Base-by-base conservation (phyloP, 768 basidiomycete genomes). In the Leucocoprinus birnbaumii region DNA sequence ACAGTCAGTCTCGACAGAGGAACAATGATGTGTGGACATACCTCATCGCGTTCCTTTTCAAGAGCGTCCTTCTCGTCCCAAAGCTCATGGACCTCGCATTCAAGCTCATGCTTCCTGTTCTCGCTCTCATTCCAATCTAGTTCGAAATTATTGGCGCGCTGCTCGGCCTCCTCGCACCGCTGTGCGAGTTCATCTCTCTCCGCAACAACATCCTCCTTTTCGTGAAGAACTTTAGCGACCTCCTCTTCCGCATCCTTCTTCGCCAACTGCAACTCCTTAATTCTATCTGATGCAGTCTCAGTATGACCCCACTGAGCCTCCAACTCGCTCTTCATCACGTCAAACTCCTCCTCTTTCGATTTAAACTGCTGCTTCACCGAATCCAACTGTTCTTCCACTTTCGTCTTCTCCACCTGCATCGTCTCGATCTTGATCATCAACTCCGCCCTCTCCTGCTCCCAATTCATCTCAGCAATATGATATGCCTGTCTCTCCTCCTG, bases 281-380 rank as follows among this genome's bases (percentile, higher is more conserved):
- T 70, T 60, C 70, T 73, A 59, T 84, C 83, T n/a, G 72, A 69
- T 13, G 72, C 67, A 56, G 72, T 71, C 68, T 88, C 86, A 7
- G 86, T 83, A 54, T 82, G 72, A 31, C 74, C 71, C 87, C 87
- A 89, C 67, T 89, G 87, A 9, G 83, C 80, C 61, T 89, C 84
- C 27, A 89, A 65, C 67, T 91, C 87, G 0, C 66, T 64, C 64
- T 85, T 84, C 59, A 89, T 67, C 21, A 80, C 70, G 6, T 54
- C 65, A 42, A 73, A 71, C 57, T 81, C 78, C 24, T 78, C 75
- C 13, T 80, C 74, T 44, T 74, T 70, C 7, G 68, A 65, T 38
- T 69, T 68, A 47, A 80, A 62, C 43, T 71, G 73, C 44, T 71
- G 64, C 53, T 71, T 73, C 45, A 73, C 63, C 10, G 68, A 68